Evolutionary conservation across 495 filamentous ascomycete species (phyloP).

Genomic region (Talaromyces nanjingensis): DNA sequence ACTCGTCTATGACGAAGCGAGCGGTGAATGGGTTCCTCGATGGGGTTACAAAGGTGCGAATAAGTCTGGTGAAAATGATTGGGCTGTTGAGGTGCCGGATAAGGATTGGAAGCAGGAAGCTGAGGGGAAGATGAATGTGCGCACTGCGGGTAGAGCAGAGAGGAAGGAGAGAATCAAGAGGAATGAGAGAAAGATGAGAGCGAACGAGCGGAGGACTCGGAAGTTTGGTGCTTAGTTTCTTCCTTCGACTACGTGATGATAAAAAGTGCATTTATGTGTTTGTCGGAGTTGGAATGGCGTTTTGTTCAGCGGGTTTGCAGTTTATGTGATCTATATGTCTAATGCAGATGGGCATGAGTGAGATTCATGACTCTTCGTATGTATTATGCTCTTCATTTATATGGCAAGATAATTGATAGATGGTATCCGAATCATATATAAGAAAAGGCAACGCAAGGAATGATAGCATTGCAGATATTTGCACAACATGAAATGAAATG

Average conservation of each 20-base stretch:
- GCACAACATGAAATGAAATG: background rate
- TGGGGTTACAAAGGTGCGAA: constrained; percentile 96
- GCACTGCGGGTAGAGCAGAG: constrained; percentile 56
- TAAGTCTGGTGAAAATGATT: constrained; percentile 67
- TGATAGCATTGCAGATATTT: background rate
- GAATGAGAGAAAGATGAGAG: constrained; percentile 64
- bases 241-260: background rate
- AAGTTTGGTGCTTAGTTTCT: constrained; percentile 25
- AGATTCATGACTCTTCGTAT: background rate
- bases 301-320: background rate
- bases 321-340: background rate
- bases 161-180: constrained; percentile 57
- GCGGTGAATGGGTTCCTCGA: constrained; percentile 79
- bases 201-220: constrained; percentile 53
- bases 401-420: background rate
- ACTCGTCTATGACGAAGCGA: constrained; percentile 74
- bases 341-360: background rate
- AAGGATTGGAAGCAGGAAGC: constrained; percentile 61
- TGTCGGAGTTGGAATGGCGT: constrained; percentile 3
- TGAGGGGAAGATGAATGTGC: constrained; percentile 49
- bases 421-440: background rate
- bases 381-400: background rate
- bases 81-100: constrained; percentile 86
- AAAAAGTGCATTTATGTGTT: constrained; percentile 8
- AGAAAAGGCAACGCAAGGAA: background rate